phyloP scores from a whole-genome alignment of 495 filamentous ascomycete species.

The Parathielavia hyrcaniae region DNA sequence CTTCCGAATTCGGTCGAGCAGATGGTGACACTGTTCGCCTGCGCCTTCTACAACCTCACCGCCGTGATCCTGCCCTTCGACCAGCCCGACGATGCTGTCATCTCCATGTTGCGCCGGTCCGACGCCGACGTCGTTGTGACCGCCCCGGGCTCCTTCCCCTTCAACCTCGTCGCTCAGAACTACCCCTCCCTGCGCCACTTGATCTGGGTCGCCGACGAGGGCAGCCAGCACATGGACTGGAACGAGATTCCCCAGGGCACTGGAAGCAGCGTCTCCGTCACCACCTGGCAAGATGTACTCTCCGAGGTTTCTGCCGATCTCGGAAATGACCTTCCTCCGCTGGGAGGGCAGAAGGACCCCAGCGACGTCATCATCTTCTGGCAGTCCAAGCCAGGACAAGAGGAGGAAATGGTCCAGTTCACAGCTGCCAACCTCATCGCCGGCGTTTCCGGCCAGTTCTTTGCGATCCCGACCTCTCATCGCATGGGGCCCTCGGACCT shows the following conservation, averaged over 20 bases:
- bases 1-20: conserved; percentile 91
- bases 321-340: conserved; percentile 41
- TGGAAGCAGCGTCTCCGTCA: conserved; percentile 63
- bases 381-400: conserved; percentile 45
- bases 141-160: conserved; percentile 78
- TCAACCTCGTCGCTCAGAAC: conserved; percentile 60
- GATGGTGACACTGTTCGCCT: conserved; percentile 55
- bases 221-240: conserved; percentile 87
- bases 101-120: conserved; percentile 61
- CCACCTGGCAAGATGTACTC: conserved; percentile 82
- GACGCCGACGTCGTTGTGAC: conserved; percentile 77
- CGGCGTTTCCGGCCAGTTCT: conserved; percentile 69
- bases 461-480: conserved; percentile 64
- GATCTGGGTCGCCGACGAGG: conserved; percentile 89
- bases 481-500: conserved; percentile 67
- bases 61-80: conserved; percentile 82
- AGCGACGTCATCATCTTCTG: conserved; percentile 57
- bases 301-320: conserved; percentile 50
- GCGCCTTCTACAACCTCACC: conserved; percentile 73
- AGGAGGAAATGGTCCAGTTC: conserved; percentile 69
- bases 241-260: conserved; percentile 71
- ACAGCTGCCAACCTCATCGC: conserved; percentile 72
- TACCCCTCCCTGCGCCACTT: conserved; percentile 68
- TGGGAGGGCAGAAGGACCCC: conserved; percentile 43
- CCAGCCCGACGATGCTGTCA: conserved; percentile 56